A percentile compares a stretch with the other conserved stretches of the same genome.
These are phyloP conservation scores for Cinchona pubescens DNA, from an alignment of 257 asterid genomes.

Conservation along the genomic window DNA sequence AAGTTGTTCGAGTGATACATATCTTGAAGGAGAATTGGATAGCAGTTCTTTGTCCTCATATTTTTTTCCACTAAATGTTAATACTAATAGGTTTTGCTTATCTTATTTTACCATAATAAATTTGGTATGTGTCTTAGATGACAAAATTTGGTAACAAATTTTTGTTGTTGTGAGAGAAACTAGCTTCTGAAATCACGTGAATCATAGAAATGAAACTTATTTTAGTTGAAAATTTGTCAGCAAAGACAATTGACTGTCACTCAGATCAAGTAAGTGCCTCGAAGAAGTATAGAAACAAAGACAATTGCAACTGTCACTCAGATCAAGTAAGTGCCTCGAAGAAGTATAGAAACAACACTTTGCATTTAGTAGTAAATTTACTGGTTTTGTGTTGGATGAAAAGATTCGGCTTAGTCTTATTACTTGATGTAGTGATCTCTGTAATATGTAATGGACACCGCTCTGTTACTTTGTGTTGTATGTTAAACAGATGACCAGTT, in stretches of 20 bases:
- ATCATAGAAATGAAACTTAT: not conserved
- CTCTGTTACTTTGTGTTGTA: not conserved
- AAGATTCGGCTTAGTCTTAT: not conserved
- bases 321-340: not conserved
- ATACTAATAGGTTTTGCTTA: not conserved
- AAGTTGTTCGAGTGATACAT: not conserved
- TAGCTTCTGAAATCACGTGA: not conserved
- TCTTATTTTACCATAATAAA: too few species aligned
- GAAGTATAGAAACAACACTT: not conserved
- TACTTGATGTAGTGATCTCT: not conserved
- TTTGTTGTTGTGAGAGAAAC: not conserved
- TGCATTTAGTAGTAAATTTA: not conserved
- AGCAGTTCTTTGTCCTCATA: not conserved
- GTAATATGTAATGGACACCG: not conserved
- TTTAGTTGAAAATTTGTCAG: not conserved
- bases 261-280: not conserved
- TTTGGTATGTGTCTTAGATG: not conserved
- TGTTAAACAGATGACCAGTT: not conserved
- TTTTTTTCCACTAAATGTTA: not conserved
- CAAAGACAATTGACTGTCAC: not conserved
- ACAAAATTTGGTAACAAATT: not conserved
- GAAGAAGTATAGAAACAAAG: not conserved
- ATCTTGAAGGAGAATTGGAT: not conserved
- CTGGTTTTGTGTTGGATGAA: not conserved
- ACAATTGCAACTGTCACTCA: too few species aligned